Base-by-base conservation (phyloP, 345 rosid genomes). In the Aethionema arabicum region DNA sequence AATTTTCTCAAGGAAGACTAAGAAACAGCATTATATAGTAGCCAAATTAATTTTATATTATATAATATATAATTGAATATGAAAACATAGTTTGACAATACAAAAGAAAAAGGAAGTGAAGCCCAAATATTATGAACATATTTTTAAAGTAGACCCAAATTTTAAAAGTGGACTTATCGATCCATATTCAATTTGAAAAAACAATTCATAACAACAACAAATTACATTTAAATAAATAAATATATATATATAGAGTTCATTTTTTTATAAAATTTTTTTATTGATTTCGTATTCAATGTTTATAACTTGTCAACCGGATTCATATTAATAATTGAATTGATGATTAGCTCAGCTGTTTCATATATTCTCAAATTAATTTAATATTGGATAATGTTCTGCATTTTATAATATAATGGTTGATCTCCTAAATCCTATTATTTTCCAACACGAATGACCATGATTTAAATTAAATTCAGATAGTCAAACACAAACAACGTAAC, bases 121-220 rank as follows among this genome's bases (percentile, higher is more conserved):
- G 65, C 72, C 72, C 59, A 57, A 32, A 15, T 49, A n/a, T 16
- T 40, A 3, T 39, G 33, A 21, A n/a, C 2, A 2, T 2, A n/a
- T 11, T 4, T 59, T 30, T 21, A 14, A 40, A 37, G 7, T 49
- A 33, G 37, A 49, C 65, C 43, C 44, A 58, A 40, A 39, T 0
- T 7, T 40, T 37, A 12, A 21, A 59, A 41, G 31, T 29, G 29
- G 29, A 30, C 58, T 32, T 11, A 40, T 12, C n/a, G 51, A 59
- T 59, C 65, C 52, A 50, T 35, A 31, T 39, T 50, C 13, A 41
- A 41, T 15, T 15, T 30, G 16, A 30, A 4, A 6, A 11, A 21
- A 21, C 27, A 21, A 21, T 21, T 21, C 27, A 21, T 21, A 21
- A 21, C 2, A 21, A 21, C 27, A 21, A 21, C 27, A 21, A 21